phyloP scores from a whole-genome alignment of 2,329 filamentous ascomycete genomes.

The Penicillium sp. region DNA sequence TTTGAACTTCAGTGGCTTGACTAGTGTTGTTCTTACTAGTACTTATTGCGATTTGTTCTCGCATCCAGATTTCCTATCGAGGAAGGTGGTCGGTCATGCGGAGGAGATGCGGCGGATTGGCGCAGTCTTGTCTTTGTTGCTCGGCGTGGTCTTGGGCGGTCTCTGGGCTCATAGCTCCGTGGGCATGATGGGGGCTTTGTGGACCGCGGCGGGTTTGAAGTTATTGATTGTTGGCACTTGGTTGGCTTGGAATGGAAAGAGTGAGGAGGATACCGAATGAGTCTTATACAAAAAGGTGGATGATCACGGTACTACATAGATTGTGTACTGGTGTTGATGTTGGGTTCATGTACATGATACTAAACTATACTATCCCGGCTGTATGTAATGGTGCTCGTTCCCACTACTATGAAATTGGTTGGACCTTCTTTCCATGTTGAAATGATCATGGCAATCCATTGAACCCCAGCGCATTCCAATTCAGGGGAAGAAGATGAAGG shows the following conservation, averaged over 20 bases:
- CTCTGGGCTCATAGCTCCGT: conserved; percentile 52
- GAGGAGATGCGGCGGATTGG: conserved; percentile 54
- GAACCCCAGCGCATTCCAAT: too few species aligned
- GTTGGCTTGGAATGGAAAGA: conserved; percentile 59
- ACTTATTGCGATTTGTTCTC: conserved; percentile 79
- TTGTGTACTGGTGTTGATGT: background rate
- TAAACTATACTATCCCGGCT: background rate
- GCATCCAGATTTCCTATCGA: conserved; percentile 54
- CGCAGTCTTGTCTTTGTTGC: conserved; percentile 52
- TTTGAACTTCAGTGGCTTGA: conserved; percentile 67
- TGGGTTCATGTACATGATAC: background rate
- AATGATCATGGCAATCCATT: too few species aligned
- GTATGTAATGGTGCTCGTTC: background rate
- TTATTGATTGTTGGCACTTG: conserved; percentile 56
- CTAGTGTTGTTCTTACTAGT: conserved; percentile 76
- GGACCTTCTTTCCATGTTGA: background rate
- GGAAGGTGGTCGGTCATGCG: conserved; percentile 41
- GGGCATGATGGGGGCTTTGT: conserved; percentile 56
- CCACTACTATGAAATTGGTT: too few species aligned
- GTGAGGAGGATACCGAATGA: background rate
- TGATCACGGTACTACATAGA: background rate
- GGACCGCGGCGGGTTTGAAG: conserved; percentile 61
- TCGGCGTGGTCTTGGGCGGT: conserved; percentile 56
- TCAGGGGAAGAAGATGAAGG: background rate
- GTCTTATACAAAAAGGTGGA: accelerated